A percentile compares a stretch with the other conserved stretches of the same genome.
Conservation (phyloP, 768 basidiomycete species). For the Suillus placidus region DNA sequence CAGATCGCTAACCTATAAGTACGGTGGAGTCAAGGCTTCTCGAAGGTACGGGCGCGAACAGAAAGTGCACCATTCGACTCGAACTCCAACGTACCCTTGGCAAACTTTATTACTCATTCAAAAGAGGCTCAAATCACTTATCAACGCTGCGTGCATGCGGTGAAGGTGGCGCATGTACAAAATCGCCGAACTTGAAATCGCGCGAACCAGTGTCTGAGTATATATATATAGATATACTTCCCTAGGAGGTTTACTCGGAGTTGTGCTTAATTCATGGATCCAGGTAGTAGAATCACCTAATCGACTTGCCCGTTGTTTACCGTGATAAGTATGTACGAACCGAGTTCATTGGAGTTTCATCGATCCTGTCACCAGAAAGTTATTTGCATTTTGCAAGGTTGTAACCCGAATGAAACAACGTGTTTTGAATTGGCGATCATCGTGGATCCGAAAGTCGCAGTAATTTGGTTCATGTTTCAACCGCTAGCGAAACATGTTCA, state of each 20-base stretch:
- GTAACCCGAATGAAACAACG: neutral
- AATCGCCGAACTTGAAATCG: neutral
- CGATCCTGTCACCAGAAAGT: neutral
- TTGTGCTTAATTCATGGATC: neutral
- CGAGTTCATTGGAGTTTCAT: neutral
- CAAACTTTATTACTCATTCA: conserved; percentile 2
- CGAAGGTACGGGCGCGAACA: conserved; percentile 8
- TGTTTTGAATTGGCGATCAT: neutral
- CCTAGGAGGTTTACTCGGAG: neutral
- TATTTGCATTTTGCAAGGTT: conserved; percentile 1
- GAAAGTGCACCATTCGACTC: neutral
- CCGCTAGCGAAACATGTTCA: neutral
- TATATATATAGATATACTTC: neutral
- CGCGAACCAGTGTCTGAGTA: neutral
- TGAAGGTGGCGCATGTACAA: neutral
- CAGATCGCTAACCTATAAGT: neutral
- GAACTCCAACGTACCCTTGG: neutral
- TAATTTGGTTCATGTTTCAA: conserved; percentile 3
- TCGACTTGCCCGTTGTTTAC: neutral
- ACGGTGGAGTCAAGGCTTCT: neutral
- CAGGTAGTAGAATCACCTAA: neutral
- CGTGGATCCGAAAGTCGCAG: neutral
- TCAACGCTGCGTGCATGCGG: neutral
- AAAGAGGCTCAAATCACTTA: neutral
- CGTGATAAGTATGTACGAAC: neutral